These are phyloP conservation scores for Paecilomyces fulvus DNA, from an alignment of 2,329 filamentous ascomycete genomes.

Conservation along the genomic window DNA sequence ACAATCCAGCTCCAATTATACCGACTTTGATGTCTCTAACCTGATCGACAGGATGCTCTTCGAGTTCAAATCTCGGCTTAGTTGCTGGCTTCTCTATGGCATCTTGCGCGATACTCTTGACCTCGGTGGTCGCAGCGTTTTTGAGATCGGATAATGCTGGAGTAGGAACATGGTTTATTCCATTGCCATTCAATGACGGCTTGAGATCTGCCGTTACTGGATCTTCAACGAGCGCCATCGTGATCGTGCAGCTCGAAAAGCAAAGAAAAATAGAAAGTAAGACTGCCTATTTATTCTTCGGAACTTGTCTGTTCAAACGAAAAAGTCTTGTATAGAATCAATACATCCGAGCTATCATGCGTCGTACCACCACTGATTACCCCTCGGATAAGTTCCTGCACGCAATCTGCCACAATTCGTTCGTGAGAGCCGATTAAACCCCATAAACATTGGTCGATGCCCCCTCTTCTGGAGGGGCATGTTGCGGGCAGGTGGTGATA, in stretches of 20 bases:
- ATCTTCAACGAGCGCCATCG: background rate
- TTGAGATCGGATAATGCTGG: background rate
- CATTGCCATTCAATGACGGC: background rate
- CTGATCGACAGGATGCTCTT: slow-evolving; percentile 42
- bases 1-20: slow-evolving; percentile 56
- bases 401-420: background rate
- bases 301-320: background rate
- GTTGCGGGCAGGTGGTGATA: background rate
- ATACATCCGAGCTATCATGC: background rate
- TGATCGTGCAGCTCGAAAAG: background rate
- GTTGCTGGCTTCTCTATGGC: background rate
- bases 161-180: background rate
- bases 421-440: background rate
- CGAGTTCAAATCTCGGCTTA: slow-evolving; percentile 23
- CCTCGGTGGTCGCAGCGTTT: background rate
- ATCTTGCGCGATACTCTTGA: background rate
- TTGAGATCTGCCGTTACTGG: background rate
- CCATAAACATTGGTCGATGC: background rate
- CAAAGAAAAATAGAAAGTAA: background rate
- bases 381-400: background rate
- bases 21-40: slow-evolving; percentile 46
- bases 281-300: background rate
- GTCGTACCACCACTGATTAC: background rate
- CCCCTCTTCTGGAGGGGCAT: background rate
- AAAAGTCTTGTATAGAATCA: background rate